phyloP scores from a whole-genome alignment of 371 early-diverging fungal genomes.

The Phascolomyces articulosus region DNA sequence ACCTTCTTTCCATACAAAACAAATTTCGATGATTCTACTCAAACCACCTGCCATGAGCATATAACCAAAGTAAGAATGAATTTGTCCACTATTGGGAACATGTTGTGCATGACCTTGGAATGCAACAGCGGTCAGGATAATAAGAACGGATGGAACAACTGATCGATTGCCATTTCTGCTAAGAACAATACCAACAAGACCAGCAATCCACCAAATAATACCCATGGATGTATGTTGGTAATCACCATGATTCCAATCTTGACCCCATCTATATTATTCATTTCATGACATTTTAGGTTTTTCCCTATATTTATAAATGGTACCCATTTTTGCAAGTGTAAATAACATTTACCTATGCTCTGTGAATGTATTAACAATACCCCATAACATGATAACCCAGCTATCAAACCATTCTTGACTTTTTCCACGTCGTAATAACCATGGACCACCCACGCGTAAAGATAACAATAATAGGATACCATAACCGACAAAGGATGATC shows the following conservation, averaged over 20 bases:
- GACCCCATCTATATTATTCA: slow-evolving; percentile 45
- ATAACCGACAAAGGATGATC: slow-evolving; percentile 70
- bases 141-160: slow-evolving; percentile 62
- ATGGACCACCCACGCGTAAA: slow-evolving; percentile 61
- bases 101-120: slow-evolving; percentile 67
- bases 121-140: slow-evolving; percentile 65
- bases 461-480: slow-evolving; percentile 61
- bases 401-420: slow-evolving; percentile 77
- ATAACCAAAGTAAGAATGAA: slow-evolving; percentile 70
- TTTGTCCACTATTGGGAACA: slow-evolving; percentile 57
- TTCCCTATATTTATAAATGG: background rate
- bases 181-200: slow-evolving; percentile 58
- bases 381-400: slow-evolving; percentile 67
- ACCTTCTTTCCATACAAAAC: slow-evolving; percentile 55
- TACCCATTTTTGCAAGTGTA: too few species aligned
- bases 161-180: slow-evolving; percentile 59
- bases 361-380: slow-evolving; percentile 72
- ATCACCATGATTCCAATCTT: slow-evolving; percentile 67
- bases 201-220: slow-evolving; percentile 73
- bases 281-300: background rate
- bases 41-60: slow-evolving; percentile 64
- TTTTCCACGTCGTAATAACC: slow-evolving; percentile 57
- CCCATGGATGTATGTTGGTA: slow-evolving; percentile 73
- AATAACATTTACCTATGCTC: slow-evolving; percentile 71
- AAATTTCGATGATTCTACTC: slow-evolving; percentile 62